These are phyloP conservation scores for Polysphondylium violaceum DNA, from an alignment of 78 protist species.

Conservation along the genomic window DNA sequence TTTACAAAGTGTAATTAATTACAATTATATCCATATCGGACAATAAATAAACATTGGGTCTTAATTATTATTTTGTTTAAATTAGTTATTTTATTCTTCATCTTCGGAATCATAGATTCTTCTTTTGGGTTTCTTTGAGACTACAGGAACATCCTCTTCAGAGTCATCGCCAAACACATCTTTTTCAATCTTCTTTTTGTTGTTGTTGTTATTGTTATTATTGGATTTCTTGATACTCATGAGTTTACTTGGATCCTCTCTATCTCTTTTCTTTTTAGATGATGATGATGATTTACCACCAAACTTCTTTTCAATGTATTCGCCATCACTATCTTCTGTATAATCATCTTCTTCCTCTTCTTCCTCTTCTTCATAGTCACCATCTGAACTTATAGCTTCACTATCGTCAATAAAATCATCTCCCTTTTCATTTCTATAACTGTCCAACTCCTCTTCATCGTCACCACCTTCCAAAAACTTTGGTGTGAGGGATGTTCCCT, in stretches of 20 bases:
- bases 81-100: not conserved
- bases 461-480: not conserved
- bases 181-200: not conserved
- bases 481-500: not conserved
- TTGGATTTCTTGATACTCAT: not conserved
- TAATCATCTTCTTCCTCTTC: slow-evolving; percentile 21
- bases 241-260: not conserved
- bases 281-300: not conserved
- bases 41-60: no score
- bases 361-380: slow-evolving; percentile 26
- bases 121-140: slow-evolving; percentile 6
- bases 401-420: slow-evolving; percentile 24
- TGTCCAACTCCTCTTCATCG: not conserved
- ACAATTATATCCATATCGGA: no score
- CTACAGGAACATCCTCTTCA: not conserved
- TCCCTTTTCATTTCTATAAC: slow-evolving; percentile 22
- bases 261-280: not conserved
- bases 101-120: not conserved
- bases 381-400: not conserved
- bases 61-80: no score
- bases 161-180: not conserved
- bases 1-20: no score
- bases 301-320: not conserved
- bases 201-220: not conserved
- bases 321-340: not conserved